Evolutionary conservation across 2,329 filamentous ascomycete genomes (phyloP), one percentile per base, ranked within the genome.

Genomic region (Leptodontidium sp.): DNA sequence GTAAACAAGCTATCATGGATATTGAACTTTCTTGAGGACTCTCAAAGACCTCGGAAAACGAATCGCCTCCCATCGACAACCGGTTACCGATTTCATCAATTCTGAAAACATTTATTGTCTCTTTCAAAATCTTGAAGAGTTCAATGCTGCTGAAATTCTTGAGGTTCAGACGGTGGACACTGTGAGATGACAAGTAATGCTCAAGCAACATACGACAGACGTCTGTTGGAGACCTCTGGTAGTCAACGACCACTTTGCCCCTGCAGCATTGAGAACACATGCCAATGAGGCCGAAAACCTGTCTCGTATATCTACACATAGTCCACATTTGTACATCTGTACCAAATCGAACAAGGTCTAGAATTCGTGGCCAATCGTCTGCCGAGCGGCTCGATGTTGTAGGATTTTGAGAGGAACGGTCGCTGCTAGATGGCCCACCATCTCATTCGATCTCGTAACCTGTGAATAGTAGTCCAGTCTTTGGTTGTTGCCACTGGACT

Each of bases 251-350:
- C 2, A 53, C 26, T 1, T 53, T 53, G 4, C n/a, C 26, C 4
- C 26, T 53, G 50, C 50, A 32, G 50, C 50, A 53, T 14, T 32
- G 50, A 32, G 50, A 53, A 32, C 50, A 32, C 12, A 53, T 1
- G 7, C 61, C 61, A 1, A 64, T 12, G 15, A 53, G 29, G 1
- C 61, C 59, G 14, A 49, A 62, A 26, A 62, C 43, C 4, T 49
- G 24, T 50, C 59, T 62, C 43, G 24, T 29, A 49, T 2, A 32
- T 64, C 40, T 8, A 24, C 61, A 29, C 61, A 64, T 15, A 21
- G 9, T 8, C 45, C 61, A 21, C 24, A 26, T 40, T 26, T 35
- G 47, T 64, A 53, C n/a, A 38, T 26, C 32, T 64, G 21, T 1
- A 53, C n/a, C 9, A 38, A 17, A 14, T 64, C 61, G 14, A 53